phyloP scores from a whole-genome alignment of 352 stramenopile species.

The Phytophthora pluvialis region DNA sequence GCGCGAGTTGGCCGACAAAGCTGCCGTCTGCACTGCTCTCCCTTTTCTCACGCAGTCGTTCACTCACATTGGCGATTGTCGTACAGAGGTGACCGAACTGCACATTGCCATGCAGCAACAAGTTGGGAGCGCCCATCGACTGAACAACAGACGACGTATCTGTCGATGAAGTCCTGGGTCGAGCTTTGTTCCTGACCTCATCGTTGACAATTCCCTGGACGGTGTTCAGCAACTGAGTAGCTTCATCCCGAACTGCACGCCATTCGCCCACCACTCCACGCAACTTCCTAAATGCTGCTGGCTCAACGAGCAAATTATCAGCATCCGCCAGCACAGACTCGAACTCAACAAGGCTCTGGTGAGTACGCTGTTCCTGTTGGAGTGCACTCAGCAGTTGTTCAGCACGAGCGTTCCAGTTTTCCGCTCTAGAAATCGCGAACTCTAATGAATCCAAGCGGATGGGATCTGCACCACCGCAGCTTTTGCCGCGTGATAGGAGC shows the following conservation, averaged over 20 bases:
- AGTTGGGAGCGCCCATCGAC: constrained; percentile 27
- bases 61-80: constrained; percentile 14
- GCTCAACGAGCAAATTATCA: constrained; percentile 31
- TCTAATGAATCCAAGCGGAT: constrained; percentile 45
- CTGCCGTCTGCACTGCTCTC: constrained; percentile 20
- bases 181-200: constrained; percentile 19
- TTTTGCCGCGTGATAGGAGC: constrained; percentile 42
- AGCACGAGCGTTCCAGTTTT: constrained; percentile 35
- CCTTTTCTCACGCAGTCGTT: constrained; percentile 22
- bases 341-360: constrained; percentile 17
- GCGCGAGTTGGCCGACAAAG: constrained; percentile 23
- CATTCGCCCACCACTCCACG: constrained; percentile 38
- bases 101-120: constrained; percentile 31
- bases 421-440: constrained; percentile 24
- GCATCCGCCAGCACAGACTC: constrained; percentile 36
- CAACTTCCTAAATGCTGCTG: constrained; percentile 31
- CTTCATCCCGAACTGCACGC: constrained; percentile 28
- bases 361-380: neutral
- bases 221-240: constrained; percentile 28
- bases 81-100: constrained; percentile 25
- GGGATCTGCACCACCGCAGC: constrained; percentile 35
- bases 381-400: constrained; percentile 26
- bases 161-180: neutral
- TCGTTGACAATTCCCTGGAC: constrained; percentile 30
- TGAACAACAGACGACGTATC: constrained; percentile 21